Conservation (phyloP, 345 rosid genomes). For the Bruguiera parviflora region DNA sequence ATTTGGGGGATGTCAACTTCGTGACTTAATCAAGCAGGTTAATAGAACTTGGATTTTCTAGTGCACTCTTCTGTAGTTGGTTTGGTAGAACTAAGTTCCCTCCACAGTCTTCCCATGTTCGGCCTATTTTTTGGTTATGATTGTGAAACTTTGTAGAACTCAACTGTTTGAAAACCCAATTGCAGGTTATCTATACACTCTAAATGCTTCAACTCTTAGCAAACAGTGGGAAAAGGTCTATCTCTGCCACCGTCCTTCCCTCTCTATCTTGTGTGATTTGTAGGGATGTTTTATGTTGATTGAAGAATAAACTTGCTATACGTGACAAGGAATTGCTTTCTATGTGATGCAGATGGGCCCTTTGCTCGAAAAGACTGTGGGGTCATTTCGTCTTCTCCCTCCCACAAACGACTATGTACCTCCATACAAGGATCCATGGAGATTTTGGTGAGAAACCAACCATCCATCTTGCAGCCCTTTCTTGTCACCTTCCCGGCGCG, state of each 20-base stretch:
- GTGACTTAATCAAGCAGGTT: too few species aligned
- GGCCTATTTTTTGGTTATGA: conserved; percentile 2
- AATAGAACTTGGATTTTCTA: too few species aligned
- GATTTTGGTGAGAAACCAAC: conserved; percentile 67
- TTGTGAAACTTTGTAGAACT: background rate
- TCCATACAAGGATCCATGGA: conserved; percentile 96
- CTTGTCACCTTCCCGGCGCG: background rate
- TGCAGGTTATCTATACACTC: conserved; percentile 82
- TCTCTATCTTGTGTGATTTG: background rate
- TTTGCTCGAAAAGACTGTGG: conserved; percentile 56
- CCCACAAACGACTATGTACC: conserved; percentile 76
- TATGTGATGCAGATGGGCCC: conserved; percentile 74
- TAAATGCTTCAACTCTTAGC: conserved; percentile 86
- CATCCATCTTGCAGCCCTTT: background rate
- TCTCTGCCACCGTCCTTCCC: conserved; percentile 13
- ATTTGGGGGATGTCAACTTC: too few species aligned
- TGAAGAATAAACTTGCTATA: background rate
- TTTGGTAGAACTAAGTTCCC: background rate
- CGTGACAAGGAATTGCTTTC: conserved; percentile 5
- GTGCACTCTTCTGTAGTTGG: background rate
- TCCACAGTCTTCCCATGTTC: background rate
- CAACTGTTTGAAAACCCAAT: background rate
- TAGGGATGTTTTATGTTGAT: background rate
- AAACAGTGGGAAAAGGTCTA: conserved; percentile 79
- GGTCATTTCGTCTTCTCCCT: conserved; percentile 76